Conservation (phyloP, 2,329 filamentous ascomycete genomes). For the Ophiostoma montium region DNA sequence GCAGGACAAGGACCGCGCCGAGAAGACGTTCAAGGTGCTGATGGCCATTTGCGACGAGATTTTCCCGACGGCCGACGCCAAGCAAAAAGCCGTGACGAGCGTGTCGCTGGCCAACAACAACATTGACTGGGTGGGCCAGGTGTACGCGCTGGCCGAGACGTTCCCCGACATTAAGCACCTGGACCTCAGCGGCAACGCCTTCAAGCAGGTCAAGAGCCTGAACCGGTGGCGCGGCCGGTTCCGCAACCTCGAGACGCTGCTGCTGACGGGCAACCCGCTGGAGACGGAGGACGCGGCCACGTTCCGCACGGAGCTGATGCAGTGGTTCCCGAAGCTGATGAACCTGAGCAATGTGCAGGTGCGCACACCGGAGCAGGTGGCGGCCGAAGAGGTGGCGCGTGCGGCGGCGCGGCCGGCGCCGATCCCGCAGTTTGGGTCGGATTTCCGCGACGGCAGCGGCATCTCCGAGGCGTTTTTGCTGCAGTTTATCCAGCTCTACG, state of each 20-base stretch:
- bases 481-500: slow-evolving; percentile 60
- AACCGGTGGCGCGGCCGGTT: slow-evolving; percentile 70
- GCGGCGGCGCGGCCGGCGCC: slow-evolving; percentile 30
- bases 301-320: slow-evolving; percentile 54
- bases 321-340: slow-evolving; percentile 72
- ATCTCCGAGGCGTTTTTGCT: slow-evolving; percentile 65
- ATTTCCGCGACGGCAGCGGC: slow-evolving; percentile 59
- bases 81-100: slow-evolving; percentile 65
- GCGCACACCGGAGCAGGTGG: slow-evolving; percentile 56
- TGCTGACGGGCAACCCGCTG: slow-evolving; percentile 66
- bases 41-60: slow-evolving; percentile 73
- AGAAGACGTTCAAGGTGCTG: slow-evolving; percentile 83
- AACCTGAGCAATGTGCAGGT: slow-evolving; percentile 63
- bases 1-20: slow-evolving; percentile 51
- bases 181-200: slow-evolving; percentile 73
- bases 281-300: slow-evolving; percentile 41
- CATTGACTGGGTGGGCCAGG: slow-evolving; percentile 55
- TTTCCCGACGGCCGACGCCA: slow-evolving; percentile 58
- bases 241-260: slow-evolving; percentile 62
- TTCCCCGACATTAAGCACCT: slow-evolving; percentile 81
- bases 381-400: slow-evolving; percentile 36
- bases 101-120: slow-evolving; percentile 72
- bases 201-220: slow-evolving; percentile 53
- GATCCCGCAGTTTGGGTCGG: slow-evolving; percentile 48
- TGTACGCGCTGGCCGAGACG: slow-evolving; percentile 62